Evolutionary conservation across 2,329 filamentous ascomycete genomes (phyloP), one percentile per base, ranked within the genome.

Genomic region (Cercospora zeina): DNA sequence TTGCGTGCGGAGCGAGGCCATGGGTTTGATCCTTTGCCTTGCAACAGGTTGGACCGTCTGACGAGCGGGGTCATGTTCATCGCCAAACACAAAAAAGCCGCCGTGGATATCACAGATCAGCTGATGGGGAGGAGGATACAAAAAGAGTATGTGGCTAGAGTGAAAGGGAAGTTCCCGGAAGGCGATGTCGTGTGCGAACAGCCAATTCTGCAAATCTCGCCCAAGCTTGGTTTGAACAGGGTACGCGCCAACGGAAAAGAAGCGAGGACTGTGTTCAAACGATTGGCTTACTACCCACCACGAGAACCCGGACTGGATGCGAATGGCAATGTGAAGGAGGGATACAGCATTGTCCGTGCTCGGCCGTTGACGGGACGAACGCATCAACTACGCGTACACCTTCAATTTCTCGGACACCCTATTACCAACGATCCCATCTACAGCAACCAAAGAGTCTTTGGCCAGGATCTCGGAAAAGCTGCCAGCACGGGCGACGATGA

Each of bases 31-130:
- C 86, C 87, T 0, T 75, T 87, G 59, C 87, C 95, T 0, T 97
- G 93, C 78, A 96, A 99, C 72, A 83, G 95, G n/a, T 85, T 99
- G 30, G 95, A 99, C 74, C 83, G 95, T 57, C 79, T 99, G 70
- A 99, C 95, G 0, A 96, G 91, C 70, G 95, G 95, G 54, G 90
- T 99, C 74, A 97, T 99, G 93, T 99, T 99, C 76, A 87, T 99
- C 69, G 95, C 89, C 30, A 99, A 99, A 78, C 87, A 90, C 66
- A 82, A 87, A 37, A 85, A 87, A 71, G 90, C 90, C 0, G 93
- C 95, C 0, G 91, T 93, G 67, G 81, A 82, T 33, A 83, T 99
- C 68, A 87, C 88, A 59, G 79, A 82, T 45, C 89, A 96, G 75
- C 90, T 99, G 62, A 85, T 87, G 68, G 84, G 84, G 4, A 84